Base-by-base conservation (phyloP, 1,284 basidiomycete genomes). In the Puccinia triticina region DNA sequence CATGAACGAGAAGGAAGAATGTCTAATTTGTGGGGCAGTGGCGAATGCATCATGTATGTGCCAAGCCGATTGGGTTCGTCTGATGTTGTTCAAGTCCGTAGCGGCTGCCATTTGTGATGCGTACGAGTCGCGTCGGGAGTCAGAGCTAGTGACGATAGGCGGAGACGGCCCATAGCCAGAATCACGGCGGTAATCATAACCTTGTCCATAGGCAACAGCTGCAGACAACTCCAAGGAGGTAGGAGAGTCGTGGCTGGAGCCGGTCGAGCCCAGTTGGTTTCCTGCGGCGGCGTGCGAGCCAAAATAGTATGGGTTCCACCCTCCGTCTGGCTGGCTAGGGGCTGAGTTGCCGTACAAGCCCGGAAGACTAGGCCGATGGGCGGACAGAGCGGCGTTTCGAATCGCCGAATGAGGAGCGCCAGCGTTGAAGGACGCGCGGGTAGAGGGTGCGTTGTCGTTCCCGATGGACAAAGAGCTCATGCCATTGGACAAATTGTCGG, bases 251-350 rank as follows among this genome's bases (percentile, higher is more conserved):
- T 74, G 72, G 57, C 14, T 66, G 7, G 79, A 67, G 57, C 26
- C 67, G 46, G 32, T 61, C 40, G 71, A 48, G 40, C 26, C 43
- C 5, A 26, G 34, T 34, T 59, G 79, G 43, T 82, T 82, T 0
- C 67, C 43, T 21, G 50, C 43, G 12, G n/a, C 55, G 26, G 53
- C 34, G 43, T 73, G 40, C 11, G 79, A 23, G 32, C 67, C 69
- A 37, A 82, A 82, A 34, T 82, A 82, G 29, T 82, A 82, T 21
- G 79, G 79, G 40, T 82, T 82, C 79, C 79, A 82, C 50, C 79
- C 79, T 40, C 40, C 71, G 10, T 82, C 79, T 53, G 34, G 57
- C 32, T 40, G 57, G n/a, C 40, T 46, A 11, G 73, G 55, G 29
- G 29, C 23, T 26, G 71, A 73, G 26, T 26, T 71, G 26, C 67